A percentile compares a stretch with the other conserved stretches of the same genome.
phyloP scores from a whole-genome alignment of 2,329 filamentous ascomycete genomes.

The Nemania sp. region DNA sequence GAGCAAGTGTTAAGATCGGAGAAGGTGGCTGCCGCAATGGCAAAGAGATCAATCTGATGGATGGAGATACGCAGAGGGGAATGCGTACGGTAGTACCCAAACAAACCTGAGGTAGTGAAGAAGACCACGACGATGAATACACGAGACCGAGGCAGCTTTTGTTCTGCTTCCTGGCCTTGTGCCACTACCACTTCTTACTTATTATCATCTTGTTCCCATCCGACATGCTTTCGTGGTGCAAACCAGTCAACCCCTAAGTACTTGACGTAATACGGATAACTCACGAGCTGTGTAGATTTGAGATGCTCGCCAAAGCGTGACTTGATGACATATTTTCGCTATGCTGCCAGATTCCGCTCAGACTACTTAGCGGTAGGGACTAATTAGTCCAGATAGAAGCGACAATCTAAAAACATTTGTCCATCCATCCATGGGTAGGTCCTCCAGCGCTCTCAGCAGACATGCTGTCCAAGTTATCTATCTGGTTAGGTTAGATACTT shows the following conservation, averaged over 20 bases:
- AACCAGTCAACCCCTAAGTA: not conserved
- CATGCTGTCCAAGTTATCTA: not conserved
- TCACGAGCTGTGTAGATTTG: not conserved
- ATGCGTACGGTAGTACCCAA: slow-evolving; percentile 1
- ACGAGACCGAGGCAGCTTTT: not conserved
- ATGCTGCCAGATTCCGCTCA: too few relatives aligned
- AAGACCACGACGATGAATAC: not conserved
- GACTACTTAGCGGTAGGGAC: too few relatives aligned
- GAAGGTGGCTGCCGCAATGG: not conserved
- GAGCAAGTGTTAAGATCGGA: not conserved
- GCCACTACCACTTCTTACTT: not conserved
- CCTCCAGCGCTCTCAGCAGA: not conserved
- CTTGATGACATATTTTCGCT: not conserved
- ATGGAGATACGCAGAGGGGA: not conserved
- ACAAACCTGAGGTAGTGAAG: too few relatives aligned
- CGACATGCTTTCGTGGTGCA: not conserved
- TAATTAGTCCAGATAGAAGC: too few relatives aligned
- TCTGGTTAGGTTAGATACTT: too few relatives aligned
- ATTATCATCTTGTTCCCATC: too few relatives aligned
- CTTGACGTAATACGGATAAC: not conserved
- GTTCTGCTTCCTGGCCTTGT: not conserved
- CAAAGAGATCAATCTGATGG: too few relatives aligned
- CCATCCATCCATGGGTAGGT: too few relatives aligned
- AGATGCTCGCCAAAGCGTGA: not conserved
- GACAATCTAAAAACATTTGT: too few relatives aligned